These are phyloP conservation scores for Calonectria multiphialidica DNA, from an alignment of 2,329 filamentous ascomycete species.

Conservation along the genomic window DNA sequence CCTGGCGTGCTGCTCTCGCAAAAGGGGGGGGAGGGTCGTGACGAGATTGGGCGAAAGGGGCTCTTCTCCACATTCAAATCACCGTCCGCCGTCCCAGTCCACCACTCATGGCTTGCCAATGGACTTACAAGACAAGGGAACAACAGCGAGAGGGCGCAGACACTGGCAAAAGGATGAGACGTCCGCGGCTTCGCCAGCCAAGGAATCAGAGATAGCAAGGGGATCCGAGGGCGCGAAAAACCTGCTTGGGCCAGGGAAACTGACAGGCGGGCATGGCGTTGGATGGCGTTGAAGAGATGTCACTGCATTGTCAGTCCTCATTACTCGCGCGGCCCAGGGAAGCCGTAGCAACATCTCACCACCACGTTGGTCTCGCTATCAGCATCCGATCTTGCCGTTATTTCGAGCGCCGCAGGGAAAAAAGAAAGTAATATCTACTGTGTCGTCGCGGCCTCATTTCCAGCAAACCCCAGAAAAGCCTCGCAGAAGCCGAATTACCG, in stretches of 20 bases:
- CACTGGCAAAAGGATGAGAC: conserved; percentile 21
- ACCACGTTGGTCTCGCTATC: background rate
- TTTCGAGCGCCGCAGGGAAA: background rate
- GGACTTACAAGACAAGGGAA: conserved; percentile 7
- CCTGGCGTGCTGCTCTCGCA: background rate
- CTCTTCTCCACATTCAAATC: conserved; percentile 18
- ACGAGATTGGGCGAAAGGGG: conserved; percentile 24
- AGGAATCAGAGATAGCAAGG: background rate
- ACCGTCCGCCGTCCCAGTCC: conserved; percentile 5
- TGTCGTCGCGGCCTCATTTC: conserved; percentile 3
- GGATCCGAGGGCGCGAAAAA: background rate
- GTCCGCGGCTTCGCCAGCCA: conserved; percentile 6
- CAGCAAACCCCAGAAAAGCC: background rate
- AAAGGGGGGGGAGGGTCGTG: conserved; percentile 21
- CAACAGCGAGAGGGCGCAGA: background rate
- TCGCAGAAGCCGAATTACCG: background rate
- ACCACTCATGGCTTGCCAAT: conserved; percentile 15
- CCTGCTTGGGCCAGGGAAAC: background rate
- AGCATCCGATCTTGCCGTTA: background rate
- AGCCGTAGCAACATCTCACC: background rate
- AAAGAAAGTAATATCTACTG: background rate
- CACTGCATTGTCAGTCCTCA: background rate
- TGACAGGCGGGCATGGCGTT: background rate
- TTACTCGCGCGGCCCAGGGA: background rate
- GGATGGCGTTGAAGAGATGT: background rate